These are phyloP conservation scores for Pestalotiopsis sp. DNA, from an alignment of 2,329 filamentous ascomycete genomes.

Conservation along the genomic window DNA sequence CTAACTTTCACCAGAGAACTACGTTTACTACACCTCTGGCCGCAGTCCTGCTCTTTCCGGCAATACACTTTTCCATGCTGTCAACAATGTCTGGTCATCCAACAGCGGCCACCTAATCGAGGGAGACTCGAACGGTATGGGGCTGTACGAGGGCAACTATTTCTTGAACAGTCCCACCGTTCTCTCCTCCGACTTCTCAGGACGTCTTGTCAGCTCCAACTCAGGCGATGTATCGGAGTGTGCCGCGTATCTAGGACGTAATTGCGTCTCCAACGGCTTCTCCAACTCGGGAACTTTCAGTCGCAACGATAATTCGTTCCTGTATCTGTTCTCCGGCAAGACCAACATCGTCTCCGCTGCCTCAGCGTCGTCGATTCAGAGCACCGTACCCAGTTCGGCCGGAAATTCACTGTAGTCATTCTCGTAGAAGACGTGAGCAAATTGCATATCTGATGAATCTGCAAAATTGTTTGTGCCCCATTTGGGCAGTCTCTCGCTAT, in stretches of 20 bases:
- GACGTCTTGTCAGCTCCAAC: conserved; percentile 28
- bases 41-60: conserved; percentile 29
- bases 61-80: conserved; percentile 31
- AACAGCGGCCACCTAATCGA: conserved; percentile 30
- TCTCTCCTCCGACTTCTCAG: conserved; percentile 23
- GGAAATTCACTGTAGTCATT: not conserved
- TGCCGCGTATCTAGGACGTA: conserved; percentile 12
- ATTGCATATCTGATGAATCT: not conserved
- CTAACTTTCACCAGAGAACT: not conserved
- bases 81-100: conserved; percentile 32
- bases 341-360: not conserved
- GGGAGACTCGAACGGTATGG: conserved; percentile 23
- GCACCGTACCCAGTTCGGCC: not conserved
- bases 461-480: too few species aligned
- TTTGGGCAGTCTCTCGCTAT: not conserved
- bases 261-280: conserved; percentile 12
- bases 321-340: not conserved
- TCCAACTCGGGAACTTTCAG: not conserved
- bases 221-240: conserved; percentile 14
- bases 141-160: conserved; percentile 30
- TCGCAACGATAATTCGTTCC: not conserved
- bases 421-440: not conserved
- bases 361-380: not conserved
- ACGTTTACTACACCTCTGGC: conserved; percentile 24
- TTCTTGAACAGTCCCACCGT: conserved; percentile 26